Evolutionary conservation across 1,284 basidiomycete species (phyloP).

Genomic region (Hemileia vastatrix): DNA sequence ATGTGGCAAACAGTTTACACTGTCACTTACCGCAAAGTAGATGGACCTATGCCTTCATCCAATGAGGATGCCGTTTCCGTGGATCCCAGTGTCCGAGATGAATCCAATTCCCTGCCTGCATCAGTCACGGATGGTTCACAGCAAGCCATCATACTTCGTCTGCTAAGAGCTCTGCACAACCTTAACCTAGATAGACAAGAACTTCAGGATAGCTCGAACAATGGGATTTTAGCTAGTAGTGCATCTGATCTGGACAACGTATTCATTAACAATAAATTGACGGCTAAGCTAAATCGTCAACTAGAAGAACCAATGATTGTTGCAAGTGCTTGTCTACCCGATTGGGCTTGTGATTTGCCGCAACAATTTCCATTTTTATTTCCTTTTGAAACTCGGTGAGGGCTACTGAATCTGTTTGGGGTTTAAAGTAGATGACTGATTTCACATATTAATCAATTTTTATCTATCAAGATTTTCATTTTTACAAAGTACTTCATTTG

Average conservation of each 20-base stretch:
- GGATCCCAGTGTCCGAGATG: conserved; percentile 33
- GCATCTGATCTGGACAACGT: conserved; percentile 55
- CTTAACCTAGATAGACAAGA: conserved; percentile 58
- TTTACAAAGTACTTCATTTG: conserved; percentile 92
- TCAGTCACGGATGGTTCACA: conserved; percentile 74
- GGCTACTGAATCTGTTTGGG: background rate
- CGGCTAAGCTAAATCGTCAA: conserved; percentile 94
- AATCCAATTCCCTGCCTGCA: conserved; percentile 48
- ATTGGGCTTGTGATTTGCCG: conserved; percentile 90
- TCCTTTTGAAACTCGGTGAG: conserved; percentile 24
- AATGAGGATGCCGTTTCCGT: conserved; percentile 32
- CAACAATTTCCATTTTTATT: conserved; percentile 51
- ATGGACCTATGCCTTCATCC: conserved; percentile 59
- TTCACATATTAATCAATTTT: background rate
- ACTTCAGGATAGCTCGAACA: conserved; percentile 38
- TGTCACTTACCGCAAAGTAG: conserved; percentile 83
- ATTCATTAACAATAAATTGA: conserved; percentile 96
- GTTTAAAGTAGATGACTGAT: background rate
- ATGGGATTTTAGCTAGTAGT: conserved; percentile 24
- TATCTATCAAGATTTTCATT: conserved; percentile 74
- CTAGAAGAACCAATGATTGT: conserved; percentile 98
- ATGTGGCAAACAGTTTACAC: conserved; percentile 84
- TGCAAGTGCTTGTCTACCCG: conserved; percentile 87
- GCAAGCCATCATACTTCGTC: conserved; percentile 78
- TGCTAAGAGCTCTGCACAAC: conserved; percentile 76